These are phyloP conservation scores for Hypsizygus marmoreus DNA, from an alignment of 768 basidiomycete species.

Conservation along the genomic window DNA sequence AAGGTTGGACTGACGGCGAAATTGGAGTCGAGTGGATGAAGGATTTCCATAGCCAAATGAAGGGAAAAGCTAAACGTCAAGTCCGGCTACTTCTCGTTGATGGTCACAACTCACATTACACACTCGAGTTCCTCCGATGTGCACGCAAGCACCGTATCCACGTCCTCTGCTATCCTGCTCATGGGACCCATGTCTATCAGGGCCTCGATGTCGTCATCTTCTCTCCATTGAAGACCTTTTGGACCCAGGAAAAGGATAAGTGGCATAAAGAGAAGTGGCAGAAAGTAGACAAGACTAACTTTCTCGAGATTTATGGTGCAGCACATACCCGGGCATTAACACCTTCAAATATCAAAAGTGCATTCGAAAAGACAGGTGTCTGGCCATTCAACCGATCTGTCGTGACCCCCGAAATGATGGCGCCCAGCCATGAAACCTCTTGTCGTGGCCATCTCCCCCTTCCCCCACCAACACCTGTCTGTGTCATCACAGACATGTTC, in stretches of 20 bases:
- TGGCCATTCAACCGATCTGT: too few relatives aligned
- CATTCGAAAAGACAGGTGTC: conserved; percentile 26
- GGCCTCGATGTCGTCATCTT: conserved; percentile 49
- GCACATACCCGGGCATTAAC: conserved; percentile 17
- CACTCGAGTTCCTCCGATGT: conserved; percentile 33
- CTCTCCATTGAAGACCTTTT: conserved; percentile 34
- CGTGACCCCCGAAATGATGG: too few relatives aligned
- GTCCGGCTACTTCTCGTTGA: conserved; percentile 38
- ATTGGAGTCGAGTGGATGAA: conserved; percentile 25
- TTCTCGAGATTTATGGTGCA: conserved; percentile 16
- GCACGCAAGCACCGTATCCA: conserved; percentile 34
- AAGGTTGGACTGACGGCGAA: conserved; percentile 33
- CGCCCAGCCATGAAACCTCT: too few relatives aligned
- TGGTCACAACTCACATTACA: conserved; percentile 44
- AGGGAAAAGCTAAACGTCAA: conserved; percentile 31
- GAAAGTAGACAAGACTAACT: conserved; percentile 11
- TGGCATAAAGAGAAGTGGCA: conserved; percentile 11
- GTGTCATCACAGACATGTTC: too few relatives aligned
- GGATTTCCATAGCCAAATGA: conserved; percentile 34
- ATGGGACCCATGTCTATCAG: conserved; percentile 43
- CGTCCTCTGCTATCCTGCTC: conserved; percentile 39
- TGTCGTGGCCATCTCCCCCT: too few relatives aligned
- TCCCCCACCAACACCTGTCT: too few relatives aligned
- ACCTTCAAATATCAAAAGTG: conserved; percentile 16
- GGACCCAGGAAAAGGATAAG: conserved; percentile 3